Conservation (phyloP, 257 asterid genomes). For the Solanum sejunctum region DNA sequence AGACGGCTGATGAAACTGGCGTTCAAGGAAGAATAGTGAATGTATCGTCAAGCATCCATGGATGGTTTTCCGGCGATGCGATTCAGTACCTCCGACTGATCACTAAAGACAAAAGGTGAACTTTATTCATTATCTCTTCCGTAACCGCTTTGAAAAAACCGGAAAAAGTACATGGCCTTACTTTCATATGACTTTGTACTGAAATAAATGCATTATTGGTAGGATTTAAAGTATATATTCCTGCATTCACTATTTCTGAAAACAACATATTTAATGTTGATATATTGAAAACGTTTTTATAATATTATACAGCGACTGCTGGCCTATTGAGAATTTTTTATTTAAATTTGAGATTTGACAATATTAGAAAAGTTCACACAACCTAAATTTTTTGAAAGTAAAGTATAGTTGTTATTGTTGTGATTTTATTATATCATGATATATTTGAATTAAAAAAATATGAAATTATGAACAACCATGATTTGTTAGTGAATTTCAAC, state of each 20-base stretch:
- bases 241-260: not conserved
- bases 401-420: not conserved
- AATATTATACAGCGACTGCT: not conserved
- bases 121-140: not conserved
- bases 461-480: not conserved
- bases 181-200: not conserved
- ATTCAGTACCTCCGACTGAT: conserved; percentile 48
- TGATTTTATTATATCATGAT: not conserved
- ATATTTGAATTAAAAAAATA: not conserved
- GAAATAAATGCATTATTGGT: conserved; percentile 18
- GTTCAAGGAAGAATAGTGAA: conserved; percentile 87
- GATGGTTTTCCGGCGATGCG: conserved; percentile 86
- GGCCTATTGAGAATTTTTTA: not conserved
- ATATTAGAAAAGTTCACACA: too few relatives aligned
- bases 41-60: conserved; percentile 79
- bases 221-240: not conserved
- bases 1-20: conserved; percentile 43
- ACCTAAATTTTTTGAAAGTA: not conserved
- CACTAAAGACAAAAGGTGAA: conserved; percentile 59
- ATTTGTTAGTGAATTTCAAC: not conserved
- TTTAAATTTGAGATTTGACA: not conserved
- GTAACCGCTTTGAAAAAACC: not conserved
- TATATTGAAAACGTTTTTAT: not conserved
- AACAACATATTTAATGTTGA: not conserved
- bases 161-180: not conserved